A percentile compares a stretch with the other conserved stretches of the same genome.
Conservation (phyloP, 2,329 filamentous ascomycete species). For the Ascochyta lentis region DNA sequence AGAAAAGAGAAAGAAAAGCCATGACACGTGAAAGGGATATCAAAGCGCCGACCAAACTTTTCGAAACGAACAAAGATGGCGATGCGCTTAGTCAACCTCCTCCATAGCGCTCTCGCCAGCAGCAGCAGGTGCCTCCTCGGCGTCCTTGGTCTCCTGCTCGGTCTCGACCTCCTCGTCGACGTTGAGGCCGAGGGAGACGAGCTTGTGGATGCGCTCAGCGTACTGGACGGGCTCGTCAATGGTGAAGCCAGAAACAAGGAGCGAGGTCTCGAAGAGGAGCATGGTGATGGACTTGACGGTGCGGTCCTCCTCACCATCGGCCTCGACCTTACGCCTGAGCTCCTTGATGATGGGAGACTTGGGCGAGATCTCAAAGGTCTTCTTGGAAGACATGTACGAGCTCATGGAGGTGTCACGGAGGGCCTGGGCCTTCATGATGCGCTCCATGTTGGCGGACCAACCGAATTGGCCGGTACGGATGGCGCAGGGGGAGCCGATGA, state of each 20-base stretch:
- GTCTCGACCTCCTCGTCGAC: slow-evolving; percentile 92
- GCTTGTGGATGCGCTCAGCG: slow-evolving; percentile 99
- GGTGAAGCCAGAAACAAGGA: slow-evolving; percentile 98
- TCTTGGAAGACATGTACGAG: slow-evolving; percentile 99
- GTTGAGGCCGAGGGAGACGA: slow-evolving; percentile 96
- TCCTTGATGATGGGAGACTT: slow-evolving; percentile 98
- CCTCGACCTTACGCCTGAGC: slow-evolving; percentile 98
- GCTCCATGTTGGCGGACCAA: slow-evolving; percentile 99
- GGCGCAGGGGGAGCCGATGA: slow-evolving; percentile 90
- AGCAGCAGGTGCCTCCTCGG: slow-evolving; percentile 65
- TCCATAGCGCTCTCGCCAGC: slow-evolving; percentile 96
- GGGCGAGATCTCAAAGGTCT: slow-evolving; percentile 99
- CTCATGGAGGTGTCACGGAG: slow-evolving; percentile 99
- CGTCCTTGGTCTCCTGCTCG: slow-evolving; percentile 61
- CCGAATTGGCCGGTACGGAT: slow-evolving; percentile 99
- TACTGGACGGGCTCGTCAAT: slow-evolving; percentile 98
- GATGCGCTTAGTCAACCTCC: slow-evolving; percentile 86
- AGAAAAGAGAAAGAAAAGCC: slow-evolving; percentile 41
- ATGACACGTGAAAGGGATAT: slow-evolving; percentile 51
- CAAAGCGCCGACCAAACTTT: slow-evolving; percentile 49
- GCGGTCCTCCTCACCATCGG: slow-evolving; percentile 96
- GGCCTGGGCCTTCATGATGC: slow-evolving; percentile 99
- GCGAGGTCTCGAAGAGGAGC: slow-evolving; percentile 97
- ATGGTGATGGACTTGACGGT: slow-evolving; percentile 99
- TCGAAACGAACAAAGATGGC: slow-evolving; percentile 37